A percentile compares a stretch with the other conserved stretches of the same genome.
phyloP scores from a whole-genome alignment of 2,329 filamentous ascomycete species.

The Colletotrichum sp. region DNA sequence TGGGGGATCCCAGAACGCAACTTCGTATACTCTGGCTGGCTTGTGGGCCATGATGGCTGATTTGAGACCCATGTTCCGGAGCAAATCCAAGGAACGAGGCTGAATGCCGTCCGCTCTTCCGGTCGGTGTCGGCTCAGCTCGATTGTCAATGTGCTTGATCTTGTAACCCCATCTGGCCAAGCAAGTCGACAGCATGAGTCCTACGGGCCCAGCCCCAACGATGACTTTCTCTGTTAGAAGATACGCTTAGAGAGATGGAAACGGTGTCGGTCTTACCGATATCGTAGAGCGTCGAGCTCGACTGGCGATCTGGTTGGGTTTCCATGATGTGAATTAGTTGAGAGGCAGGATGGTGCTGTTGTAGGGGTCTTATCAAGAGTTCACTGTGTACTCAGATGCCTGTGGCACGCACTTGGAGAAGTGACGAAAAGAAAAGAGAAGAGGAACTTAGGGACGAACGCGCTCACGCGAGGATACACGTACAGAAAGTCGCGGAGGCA shows the following conservation, averaged over 20 bases:
- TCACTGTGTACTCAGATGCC: neutral
- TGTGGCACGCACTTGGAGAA: neutral
- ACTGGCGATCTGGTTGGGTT: slow-evolving; percentile 12
- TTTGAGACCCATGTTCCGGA: slow-evolving; percentile 90
- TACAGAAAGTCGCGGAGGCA: neutral
- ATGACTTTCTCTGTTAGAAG: slow-evolving; percentile 63
- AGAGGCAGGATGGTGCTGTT: neutral
- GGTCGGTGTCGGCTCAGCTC: slow-evolving; percentile 81
- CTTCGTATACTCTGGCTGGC: slow-evolving; percentile 84
- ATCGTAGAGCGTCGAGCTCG: slow-evolving; percentile 40
- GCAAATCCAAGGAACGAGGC: slow-evolving; percentile 83
- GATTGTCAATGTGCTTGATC: slow-evolving; percentile 94
- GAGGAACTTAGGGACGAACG: neutral
- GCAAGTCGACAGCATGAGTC: slow-evolving; percentile 85
- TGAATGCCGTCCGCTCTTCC: slow-evolving; percentile 93
- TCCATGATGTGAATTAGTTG: neutral
- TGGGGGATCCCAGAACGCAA: slow-evolving; percentile 74
- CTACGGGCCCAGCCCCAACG: slow-evolving; percentile 87
- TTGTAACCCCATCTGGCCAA: slow-evolving; percentile 92
- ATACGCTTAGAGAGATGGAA: neutral
- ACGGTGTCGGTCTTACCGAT: slow-evolving; percentile 39
- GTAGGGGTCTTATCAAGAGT: neutral
- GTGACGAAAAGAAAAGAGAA: neutral
- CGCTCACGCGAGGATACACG: neutral
- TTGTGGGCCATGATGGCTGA: slow-evolving; percentile 85